Evolutionary conservation across 108 stramenopile genomes (phyloP), one percentile per base, ranked within the genome.

Genomic region (Epipyxis sp.): DNA sequence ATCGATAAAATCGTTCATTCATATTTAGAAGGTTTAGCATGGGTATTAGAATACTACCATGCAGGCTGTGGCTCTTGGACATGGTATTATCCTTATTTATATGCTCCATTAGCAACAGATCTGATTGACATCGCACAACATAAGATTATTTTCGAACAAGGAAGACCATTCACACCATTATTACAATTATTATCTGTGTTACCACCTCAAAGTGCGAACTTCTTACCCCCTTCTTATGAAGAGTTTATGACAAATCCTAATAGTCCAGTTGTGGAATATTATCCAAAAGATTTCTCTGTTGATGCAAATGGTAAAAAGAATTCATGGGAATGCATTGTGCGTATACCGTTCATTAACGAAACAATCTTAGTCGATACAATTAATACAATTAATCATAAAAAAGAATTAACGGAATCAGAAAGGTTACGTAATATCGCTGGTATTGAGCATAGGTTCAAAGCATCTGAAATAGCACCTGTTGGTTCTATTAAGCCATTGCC

Each of bases 51-150:
- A 58, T 98, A 98, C 83, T 98, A 98, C 81, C 95, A 98, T 86
- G 84, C 92, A 68, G 98, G 98, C 61, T 95, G 94, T 84, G 79
- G 59, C 0, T 90, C 90, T 59, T 99, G 98, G 98, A 90, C 91
- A 76, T 99, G 96, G 96, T 99, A 91, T 83, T 99, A 94, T 78
- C 96, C 96, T 1, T 90, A 97, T 80, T 80, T 95, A 68, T 97
- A 99, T 80, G 90, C 86, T 45, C 96, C 98, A 0, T 85, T 97
- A 1, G 87, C 91, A n/a, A 94, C 95, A 0, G 96, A 97, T 84
- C 86, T 98, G 83, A 90, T 89, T 0, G 40, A 83, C 54, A 69
- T 84, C n/a, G 77, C 43, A 45, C 39, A 40, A 1, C 35, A 80
- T 1, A 76, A 83, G 0, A 42, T 77, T 40, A 20, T 58, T 13